These are phyloP conservation scores for Metarhizium anisopliae DNA, from an alignment of 2,329 filamentous ascomycete species.

Conservation along the genomic window DNA sequence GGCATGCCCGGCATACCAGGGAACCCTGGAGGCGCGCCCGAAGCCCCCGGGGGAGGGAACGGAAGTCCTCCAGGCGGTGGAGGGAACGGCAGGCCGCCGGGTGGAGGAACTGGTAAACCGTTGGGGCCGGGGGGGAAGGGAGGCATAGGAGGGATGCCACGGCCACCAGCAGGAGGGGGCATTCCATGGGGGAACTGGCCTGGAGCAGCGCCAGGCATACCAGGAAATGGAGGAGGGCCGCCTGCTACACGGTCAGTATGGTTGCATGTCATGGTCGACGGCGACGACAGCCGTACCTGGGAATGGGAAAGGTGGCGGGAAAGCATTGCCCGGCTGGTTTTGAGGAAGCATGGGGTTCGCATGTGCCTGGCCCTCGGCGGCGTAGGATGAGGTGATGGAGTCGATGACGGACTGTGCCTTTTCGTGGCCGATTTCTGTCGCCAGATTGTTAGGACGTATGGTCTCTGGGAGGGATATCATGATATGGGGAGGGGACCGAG, in stretches of 20 bases:
- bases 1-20: constrained; percentile 27
- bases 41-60: constrained; percentile 30
- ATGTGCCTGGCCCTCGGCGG: constrained; percentile 80
- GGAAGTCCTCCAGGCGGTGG: constrained; percentile 26
- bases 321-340: constrained; percentile 50
- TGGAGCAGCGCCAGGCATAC: constrained; percentile 22
- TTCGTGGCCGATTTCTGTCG: constrained; percentile 86
- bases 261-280: constrained; percentile 13
- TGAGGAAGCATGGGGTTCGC: constrained; percentile 75
- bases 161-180: constrained; percentile 36
- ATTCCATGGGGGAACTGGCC: constrained; percentile 2
- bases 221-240: constrained; percentile 51
- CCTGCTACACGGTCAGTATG: constrained; percentile 15
- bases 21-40: constrained; percentile 19
- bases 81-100: constrained; percentile 27
- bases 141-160: constrained; percentile 39
- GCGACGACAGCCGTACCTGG: constrained; percentile 33
- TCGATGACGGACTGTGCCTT: constrained; percentile 98
- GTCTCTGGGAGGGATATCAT: background rate
- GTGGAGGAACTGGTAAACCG: constrained; percentile 29
- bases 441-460: background rate
- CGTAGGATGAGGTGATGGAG: constrained; percentile 92
- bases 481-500: background rate
- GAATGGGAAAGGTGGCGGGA: constrained; percentile 51
- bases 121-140: constrained; percentile 33